Evolutionary conservation across 2,329 filamentous ascomycete genomes (phyloP).

Genomic region (Phaeosphaeriaceae sp.): DNA sequence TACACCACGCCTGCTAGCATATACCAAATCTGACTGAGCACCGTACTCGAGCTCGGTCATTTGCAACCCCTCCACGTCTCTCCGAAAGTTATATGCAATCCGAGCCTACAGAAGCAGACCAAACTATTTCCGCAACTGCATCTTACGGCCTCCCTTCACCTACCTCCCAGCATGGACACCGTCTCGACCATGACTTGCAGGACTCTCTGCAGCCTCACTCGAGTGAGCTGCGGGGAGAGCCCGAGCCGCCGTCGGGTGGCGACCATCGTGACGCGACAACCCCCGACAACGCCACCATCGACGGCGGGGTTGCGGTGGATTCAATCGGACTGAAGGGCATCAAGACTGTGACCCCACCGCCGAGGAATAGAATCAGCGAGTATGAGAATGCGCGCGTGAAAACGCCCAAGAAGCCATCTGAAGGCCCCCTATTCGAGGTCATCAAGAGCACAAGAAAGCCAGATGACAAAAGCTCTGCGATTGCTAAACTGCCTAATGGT

Average conservation of each 20-base stretch:
- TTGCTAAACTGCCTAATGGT: conserved; percentile 82
- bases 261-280: conserved; percentile 29
- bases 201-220: conserved; percentile 49
- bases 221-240: conserved; percentile 41
- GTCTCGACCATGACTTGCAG: conserved; percentile 55
- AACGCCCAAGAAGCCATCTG: conserved; percentile 46
- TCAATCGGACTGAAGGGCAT: conserved; percentile 37
- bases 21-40: conserved; percentile 43
- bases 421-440: conserved; percentile 60
- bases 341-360: conserved; percentile 32
- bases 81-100: conserved; percentile 69
- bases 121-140: conserved; percentile 48
- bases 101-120: conserved; percentile 60
- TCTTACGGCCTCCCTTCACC: conserved; percentile 41
- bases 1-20: conserved; percentile 25
- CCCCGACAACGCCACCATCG: conserved; percentile 16
- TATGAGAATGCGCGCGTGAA: conserved; percentile 59
- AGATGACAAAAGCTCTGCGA: conserved; percentile 55
- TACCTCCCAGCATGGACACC: conserved; percentile 66
- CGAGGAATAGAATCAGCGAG: conserved; percentile 60
- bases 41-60: conserved; percentile 63
- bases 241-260: conserved; percentile 25
- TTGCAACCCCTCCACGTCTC: conserved; percentile 37
- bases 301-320: conserved; percentile 17
- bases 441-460: conserved; percentile 56